Evolutionary conservation across 148 eudicot genomes (phyloP), one percentile per base, ranked within the genome.

Genomic region (Dysphania ambrosioides): DNA sequence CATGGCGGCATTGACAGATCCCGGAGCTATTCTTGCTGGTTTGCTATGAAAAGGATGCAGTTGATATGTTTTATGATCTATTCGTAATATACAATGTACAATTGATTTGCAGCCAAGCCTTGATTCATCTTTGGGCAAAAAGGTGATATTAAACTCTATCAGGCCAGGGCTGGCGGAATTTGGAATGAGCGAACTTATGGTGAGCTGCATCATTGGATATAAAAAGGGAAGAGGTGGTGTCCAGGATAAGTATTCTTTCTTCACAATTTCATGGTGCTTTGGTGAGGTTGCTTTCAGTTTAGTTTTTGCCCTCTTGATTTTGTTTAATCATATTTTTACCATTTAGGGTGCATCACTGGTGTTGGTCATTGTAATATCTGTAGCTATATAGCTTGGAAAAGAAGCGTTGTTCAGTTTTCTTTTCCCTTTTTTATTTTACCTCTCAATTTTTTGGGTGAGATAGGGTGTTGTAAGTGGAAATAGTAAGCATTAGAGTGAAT

Each of bases 1-100:
- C 16, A 72, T 79, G 18, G 42, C 83, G 21, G 63, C 79, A 76
- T 76, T 79, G 71, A 83, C 88, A 35, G 98, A 94, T 81, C 98
- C 98, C 15, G 98, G 93, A 51, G 97, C 97, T 73, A 53, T 90
- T 78, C 97, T 94, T 72, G 98, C 96, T 57, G 97, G 97, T 77
- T 82, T 94, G 80, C 88, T 91, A 73, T 88, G 85, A 85, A 57
- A 78, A 41, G 16, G 49, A 41, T 38, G 65, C 71, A 38, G 63
- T 56, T 64, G 70, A 72, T 18, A 27, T 55, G 61, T 68, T 59
- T 40, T 57, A 67, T 66, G 57, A 75, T 69, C 71, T 44, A 29
- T 72, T 68, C 59, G 44, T 69, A 68, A 64, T 19, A 73, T 71
- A 75, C 81, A 58, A n/a, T 82, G 89, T 80, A 82, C 81, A 85